These are phyloP conservation scores for Gossypium australe DNA, from an alignment of 345 rosid species.

Conservation along the genomic window DNA sequence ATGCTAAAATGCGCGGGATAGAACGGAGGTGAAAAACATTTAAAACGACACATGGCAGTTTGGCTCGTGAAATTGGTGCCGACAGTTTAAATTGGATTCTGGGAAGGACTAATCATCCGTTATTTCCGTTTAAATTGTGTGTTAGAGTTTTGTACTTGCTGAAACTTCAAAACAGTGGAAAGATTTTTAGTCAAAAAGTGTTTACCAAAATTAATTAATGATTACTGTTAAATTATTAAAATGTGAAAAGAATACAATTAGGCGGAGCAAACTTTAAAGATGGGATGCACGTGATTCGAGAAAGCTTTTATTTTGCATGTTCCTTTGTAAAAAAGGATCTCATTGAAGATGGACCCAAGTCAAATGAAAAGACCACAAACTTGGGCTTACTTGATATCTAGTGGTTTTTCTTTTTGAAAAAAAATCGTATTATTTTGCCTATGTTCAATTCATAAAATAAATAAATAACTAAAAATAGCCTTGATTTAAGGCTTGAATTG, in stretches of 20 bases:
- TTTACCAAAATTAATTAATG: background rate
- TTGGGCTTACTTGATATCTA: too few species aligned
- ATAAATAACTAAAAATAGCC: too few species aligned
- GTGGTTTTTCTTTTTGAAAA: too few species aligned
- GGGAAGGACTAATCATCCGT: conserved; percentile 12
- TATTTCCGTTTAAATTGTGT: conserved; percentile 4
- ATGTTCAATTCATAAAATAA: too few species aligned
- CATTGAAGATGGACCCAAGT: background rate
- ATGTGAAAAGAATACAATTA: background rate
- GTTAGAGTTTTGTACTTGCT: too few species aligned
- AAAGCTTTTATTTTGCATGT: background rate
- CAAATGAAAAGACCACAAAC: background rate
- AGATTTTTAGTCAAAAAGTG: background rate
- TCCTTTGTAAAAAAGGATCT: background rate
- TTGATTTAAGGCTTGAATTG: too few species aligned
- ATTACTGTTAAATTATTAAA: too few species aligned
- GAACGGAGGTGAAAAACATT: background rate
- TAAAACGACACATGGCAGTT: background rate
- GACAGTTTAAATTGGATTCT: conserved; percentile 14
- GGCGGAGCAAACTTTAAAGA: background rate
- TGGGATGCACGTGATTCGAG: background rate
- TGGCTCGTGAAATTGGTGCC: conserved; percentile 20
- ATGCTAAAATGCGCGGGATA: background rate
- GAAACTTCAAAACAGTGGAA: background rate
- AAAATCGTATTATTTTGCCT: too few species aligned